phyloP scores from a whole-genome alignment of 2,329 filamentous ascomycete species.

The Paecilomyces sp. region DNA sequence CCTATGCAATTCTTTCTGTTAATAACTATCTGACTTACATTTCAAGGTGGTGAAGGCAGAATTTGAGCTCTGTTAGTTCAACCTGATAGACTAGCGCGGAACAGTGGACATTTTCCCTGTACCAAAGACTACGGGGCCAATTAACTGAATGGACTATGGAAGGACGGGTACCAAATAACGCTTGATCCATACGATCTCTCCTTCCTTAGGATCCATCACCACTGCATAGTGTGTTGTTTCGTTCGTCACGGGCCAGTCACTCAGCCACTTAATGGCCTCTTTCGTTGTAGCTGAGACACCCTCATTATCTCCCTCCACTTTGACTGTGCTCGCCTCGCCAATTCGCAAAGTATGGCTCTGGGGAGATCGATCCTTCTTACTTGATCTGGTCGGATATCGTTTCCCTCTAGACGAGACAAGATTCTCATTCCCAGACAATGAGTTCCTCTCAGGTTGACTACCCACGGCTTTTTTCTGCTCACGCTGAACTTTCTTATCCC shows the following conservation, averaged over 20 bases:
- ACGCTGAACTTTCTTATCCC: constrained; percentile 22
- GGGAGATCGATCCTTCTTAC: background rate
- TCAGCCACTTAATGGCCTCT: constrained; percentile 43
- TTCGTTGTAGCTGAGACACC: constrained; percentile 18
- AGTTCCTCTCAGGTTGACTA: background rate
- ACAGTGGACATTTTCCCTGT: too few relatives aligned
- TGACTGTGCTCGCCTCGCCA: background rate
- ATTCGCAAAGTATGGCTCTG: background rate
- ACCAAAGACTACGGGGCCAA: too few relatives aligned
- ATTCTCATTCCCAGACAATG: constrained; percentile 9
- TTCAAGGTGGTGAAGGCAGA: too few relatives aligned
- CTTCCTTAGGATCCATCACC: constrained; percentile 42
- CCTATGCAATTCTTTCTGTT: background rate
- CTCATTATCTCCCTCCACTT: constrained; percentile 9
- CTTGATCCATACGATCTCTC: background rate
- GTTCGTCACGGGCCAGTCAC: constrained; percentile 48
- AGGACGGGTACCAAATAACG: background rate
- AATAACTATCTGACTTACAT: too few relatives aligned
- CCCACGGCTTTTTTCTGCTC: constrained; percentile 4
- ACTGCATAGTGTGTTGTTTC: constrained; percentile 52
- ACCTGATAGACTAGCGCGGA: too few relatives aligned
- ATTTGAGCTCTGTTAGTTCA: too few relatives aligned
- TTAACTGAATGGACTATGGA: background rate
- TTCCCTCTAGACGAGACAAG: constrained; percentile 2
- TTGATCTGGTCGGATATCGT: background rate